Base-by-base conservation (phyloP, 352 stramenopile genomes). In the Phytopythium vexans region DNA sequence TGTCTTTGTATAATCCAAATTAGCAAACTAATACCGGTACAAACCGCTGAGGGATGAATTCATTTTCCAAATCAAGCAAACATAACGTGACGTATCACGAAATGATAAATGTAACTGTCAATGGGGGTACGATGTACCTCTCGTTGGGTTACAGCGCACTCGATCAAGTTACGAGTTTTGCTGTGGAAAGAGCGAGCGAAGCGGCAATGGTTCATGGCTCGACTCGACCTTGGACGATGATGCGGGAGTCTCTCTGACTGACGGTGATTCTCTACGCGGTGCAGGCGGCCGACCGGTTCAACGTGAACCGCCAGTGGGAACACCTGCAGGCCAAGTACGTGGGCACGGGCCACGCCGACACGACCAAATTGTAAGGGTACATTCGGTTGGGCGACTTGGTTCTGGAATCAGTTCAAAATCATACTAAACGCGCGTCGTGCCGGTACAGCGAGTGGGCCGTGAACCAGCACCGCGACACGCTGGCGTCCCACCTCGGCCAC, bases 391-490 rank as follows among this genome's bases (percentile, higher is more conserved):
- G 5, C 11, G 14, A n/a, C 11, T 53, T 39, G 46, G 10, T 31
- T 52, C 14, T 62, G 21, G 21, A 27, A 27, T 27, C 21, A 27
- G 21, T 27, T 27, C 21, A 27, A 33, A 45, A 34, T 3, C 4
- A 15, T 41, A 27, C 9, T 15, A 8, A 14, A 7, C 50, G 32
- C 4, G 36, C 21, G 21, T 27, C 21, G 21, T 27, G 21, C 21
- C 21, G 21, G 21, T 27, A 27, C 62, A 96, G 90, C 69, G 96
- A 99, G 72, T 99, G 95, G 94, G 79, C 96, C 0, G 95, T 97
- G 15, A 99, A 99, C 74, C 95, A 99, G 77, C 97, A 99, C 70
- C 93, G 97, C 10, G 97, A 99, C 73, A 98, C 96, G 7, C 77
- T 98, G 37, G 96, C 97, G 6, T 98, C 89, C 48, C 95, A 99